Evolutionary conservation across 257 asterid genomes (phyloP), one percentile per base, ranked within the genome.

Genomic region (Nicotiana otophora): DNA sequence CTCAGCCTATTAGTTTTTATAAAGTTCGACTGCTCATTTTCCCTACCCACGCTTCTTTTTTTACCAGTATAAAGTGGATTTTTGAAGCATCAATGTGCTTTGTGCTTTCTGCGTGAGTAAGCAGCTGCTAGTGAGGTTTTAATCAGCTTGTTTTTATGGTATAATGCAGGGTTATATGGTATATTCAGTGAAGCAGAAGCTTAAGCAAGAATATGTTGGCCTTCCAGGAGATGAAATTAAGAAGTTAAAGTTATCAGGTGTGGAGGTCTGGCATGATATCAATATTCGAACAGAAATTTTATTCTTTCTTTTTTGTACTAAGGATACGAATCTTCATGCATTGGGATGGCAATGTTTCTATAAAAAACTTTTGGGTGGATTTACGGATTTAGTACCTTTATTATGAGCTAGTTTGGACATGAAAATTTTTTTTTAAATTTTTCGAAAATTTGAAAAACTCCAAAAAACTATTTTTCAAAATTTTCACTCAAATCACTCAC

Each of bases 121-220:
- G 79, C 61, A 23, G 79, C n/a, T 70, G 78, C 78, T 70, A 70
- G 11, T 39, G 58, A 20, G 33, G 12, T 11, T 70, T 39, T 20
- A 66, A 84, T 23, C 53, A 12, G 54, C 80, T 62, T 61, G 2
- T 60, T 4, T 55, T 63, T 48, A 16, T 81, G 83, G 30, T 58
- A 53, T 63, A 61, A 26, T 86, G 78, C 81, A 95, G 98, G 99
- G 99, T 42, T 96, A 94, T 87, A 84, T 94, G 82, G 84, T 96
- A 53, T 96, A 94, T 86, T 90, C 98, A 11, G 90, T 92, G 84
- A 93, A 83, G 83, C 94, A 93, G 76, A 94, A 93, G 85, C 94
- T 96, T 79, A 96, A 93, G 94, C 91, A 86, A 84, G 98, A 93
- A 83, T 94, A 89, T 81, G 34, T 87, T 80, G 97, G 98, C 83